These are phyloP conservation scores for Metarhizium humberi DNA, from an alignment of 2,329 filamentous ascomycete species.

Conservation along the genomic window DNA sequence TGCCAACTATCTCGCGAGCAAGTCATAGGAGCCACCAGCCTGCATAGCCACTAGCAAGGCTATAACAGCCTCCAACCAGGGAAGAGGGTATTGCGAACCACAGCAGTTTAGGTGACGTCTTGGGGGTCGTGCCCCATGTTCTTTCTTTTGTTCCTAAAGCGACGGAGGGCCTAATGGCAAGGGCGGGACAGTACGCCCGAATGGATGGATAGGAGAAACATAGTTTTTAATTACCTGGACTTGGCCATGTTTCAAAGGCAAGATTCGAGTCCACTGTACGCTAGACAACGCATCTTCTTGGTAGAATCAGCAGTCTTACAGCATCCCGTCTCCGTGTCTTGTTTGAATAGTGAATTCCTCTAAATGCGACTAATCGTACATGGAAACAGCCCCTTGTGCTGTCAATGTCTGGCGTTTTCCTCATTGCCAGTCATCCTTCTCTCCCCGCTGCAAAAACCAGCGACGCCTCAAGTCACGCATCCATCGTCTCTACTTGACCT, in stretches of 20 bases:
- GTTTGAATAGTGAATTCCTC: not conserved
- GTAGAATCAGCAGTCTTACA: not conserved
- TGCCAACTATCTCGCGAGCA: constrained; percentile 46
- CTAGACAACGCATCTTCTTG: not conserved
- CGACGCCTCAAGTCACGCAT: no score
- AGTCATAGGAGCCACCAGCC: constrained; percentile 29
- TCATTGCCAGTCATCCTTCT: no score
- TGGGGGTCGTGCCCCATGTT: not conserved
- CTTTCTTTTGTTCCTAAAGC: not conserved
- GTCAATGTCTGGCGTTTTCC: not conserved
- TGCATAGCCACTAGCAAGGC: not conserved
- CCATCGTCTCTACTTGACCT: constrained; percentile 54
- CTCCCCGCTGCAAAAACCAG: no score
- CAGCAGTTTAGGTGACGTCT: not conserved
- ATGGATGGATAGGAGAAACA: not conserved
- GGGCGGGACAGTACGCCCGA: not conserved
- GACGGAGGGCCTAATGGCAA: not conserved
- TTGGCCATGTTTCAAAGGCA: not conserved
- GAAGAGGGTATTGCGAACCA: not conserved
- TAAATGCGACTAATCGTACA: not conserved
- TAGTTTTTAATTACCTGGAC: not conserved
- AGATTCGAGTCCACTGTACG: not conserved
- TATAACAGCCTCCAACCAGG: not conserved
- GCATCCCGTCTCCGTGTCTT: not conserved
- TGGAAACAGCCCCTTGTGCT: not conserved